phyloP scores from a whole-genome alignment of 2,329 filamentous ascomycete species.

The Ramularia endophylla region DNA sequence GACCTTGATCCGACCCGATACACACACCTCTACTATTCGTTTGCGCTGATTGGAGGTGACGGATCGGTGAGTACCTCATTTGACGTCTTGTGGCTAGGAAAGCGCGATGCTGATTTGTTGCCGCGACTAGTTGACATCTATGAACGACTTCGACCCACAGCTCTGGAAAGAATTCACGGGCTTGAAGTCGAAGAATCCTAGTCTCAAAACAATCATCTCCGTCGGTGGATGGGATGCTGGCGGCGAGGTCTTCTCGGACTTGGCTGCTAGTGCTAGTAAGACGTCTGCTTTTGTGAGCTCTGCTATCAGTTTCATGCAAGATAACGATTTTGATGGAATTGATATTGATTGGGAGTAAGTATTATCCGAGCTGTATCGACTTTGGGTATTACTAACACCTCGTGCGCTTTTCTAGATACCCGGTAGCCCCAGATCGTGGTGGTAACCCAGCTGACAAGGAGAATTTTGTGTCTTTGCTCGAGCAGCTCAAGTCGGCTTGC shows the following conservation, averaged over 20 bases:
- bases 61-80: too few relatives aligned
- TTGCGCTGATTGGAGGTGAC: constrained; percentile 1
- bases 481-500: constrained; percentile 34
- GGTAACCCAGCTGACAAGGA: constrained; percentile 33
- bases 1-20: neutral
- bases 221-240: constrained; percentile 41
- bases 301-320: neutral
- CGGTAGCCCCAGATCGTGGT: constrained; percentile 30
- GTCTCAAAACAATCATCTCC: constrained; percentile 35
- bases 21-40: constrained; percentile 7
- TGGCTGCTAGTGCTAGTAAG: neutral
- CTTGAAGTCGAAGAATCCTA: constrained; percentile 26
- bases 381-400: too few relatives aligned
- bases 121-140: neutral
- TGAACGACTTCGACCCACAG: constrained; percentile 17
- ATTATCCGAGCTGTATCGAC: too few relatives aligned
- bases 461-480: constrained; percentile 34
- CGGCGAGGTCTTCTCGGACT: constrained; percentile 24
- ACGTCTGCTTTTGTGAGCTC: neutral
- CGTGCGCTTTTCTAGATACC: constrained; percentile 6
- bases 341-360: constrained; percentile 18
- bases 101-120: too few relatives aligned
- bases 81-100: too few relatives aligned
- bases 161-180: neutral
- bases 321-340: constrained; percentile 11